These are phyloP conservation scores for Podochytrium sp. DNA, from an alignment of 192 early-diverging fungal genomes.

Conservation along the genomic window DNA sequence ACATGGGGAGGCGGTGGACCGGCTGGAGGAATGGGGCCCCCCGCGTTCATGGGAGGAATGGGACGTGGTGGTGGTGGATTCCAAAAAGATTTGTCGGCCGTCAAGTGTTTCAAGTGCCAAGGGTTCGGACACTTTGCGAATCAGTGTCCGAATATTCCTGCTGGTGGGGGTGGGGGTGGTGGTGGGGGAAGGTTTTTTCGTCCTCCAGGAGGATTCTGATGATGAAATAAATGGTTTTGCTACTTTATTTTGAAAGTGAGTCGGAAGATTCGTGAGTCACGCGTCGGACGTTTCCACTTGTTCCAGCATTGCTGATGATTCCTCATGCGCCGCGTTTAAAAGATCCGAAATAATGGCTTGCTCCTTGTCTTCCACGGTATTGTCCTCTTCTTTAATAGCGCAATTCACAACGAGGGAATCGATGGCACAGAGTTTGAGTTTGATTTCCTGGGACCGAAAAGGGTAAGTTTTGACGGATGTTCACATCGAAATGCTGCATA, in stretches of 20 bases:
- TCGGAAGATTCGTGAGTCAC: too few species aligned
- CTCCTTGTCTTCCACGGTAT: not conserved
- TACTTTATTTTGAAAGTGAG: too few species aligned
- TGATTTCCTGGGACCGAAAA: slow-evolving; percentile 1
- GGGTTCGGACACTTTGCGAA: slow-evolving; percentile 88
- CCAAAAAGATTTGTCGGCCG: slow-evolving; percentile 14
- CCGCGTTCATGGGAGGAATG: not conserved
- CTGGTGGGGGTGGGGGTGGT: too few species aligned
- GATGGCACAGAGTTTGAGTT: slow-evolving; percentile 14
- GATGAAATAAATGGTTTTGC: too few species aligned
- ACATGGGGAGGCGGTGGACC: slow-evolving; percentile 6
- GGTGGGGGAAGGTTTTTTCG: not conserved
- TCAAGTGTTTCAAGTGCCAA: slow-evolving; percentile 60
- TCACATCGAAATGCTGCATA: not conserved
- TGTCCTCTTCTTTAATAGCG: slow-evolving; percentile 9
- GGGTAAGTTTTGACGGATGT: not conserved
- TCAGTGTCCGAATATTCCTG: slow-evolving; percentile 53
- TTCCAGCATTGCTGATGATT: slow-evolving; percentile 2
- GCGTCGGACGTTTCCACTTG: not conserved
- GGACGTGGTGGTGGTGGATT: not conserved
- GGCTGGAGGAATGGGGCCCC: too few species aligned
- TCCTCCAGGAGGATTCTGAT: too few species aligned
- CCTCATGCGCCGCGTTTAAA: slow-evolving; percentile 14
- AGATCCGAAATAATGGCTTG: slow-evolving; percentile 26
- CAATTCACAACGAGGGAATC: slow-evolving; percentile 10